Evolutionary conservation across 2,329 filamentous ascomycete genomes (phyloP), one percentile per base, ranked within the genome.

Genomic region (Aureobasidium sp.): DNA sequence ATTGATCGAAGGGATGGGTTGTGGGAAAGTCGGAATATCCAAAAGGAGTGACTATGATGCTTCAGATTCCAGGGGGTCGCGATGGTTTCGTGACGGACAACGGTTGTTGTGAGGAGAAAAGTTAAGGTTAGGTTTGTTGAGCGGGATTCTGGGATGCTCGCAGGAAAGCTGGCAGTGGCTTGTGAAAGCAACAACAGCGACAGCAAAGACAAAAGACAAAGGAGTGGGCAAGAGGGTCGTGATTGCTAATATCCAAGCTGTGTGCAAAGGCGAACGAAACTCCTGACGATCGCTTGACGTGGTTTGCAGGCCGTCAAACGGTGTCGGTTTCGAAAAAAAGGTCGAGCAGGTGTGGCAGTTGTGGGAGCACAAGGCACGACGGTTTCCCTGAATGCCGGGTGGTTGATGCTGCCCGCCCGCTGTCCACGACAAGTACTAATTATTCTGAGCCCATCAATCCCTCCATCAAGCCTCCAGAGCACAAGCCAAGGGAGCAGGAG

Each of bases 21-120:
- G 39, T 15, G 53, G 15, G 41, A 34, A 41, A 57, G 53, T 9
- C 15, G 15, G 29, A 16, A 57, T 37, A 27, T 16, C n/a, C 53
- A 57, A 57, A 44, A 57, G 50, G 50, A 54, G 50, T 54, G 50
- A 54, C 50, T 54, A 53, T 41, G 50, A 54, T 54, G 50, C 44
- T 32, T 32, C 25, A 41, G 37, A 7, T n/a, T 13, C 39, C 50
- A 39, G n/a, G 53, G 53, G 53, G 39, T 44, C 27, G 29, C 5
- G 39, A 25, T 6, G 39, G 39, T 45, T 29, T 57, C 53, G 53
- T 57, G 53, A 57, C 53, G 53, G 30, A n/a, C 53, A 57, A 57
- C 53, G 53, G 53, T 41, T 27, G 50, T 42, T 27, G 50, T 54
- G 50, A 54, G 50, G 50, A 54, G 50, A 54, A 54, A 57, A 44